phyloP scores from a whole-genome alignment of 2,329 filamentous ascomycete genomes.

The Claviceps pusilla region DNA sequence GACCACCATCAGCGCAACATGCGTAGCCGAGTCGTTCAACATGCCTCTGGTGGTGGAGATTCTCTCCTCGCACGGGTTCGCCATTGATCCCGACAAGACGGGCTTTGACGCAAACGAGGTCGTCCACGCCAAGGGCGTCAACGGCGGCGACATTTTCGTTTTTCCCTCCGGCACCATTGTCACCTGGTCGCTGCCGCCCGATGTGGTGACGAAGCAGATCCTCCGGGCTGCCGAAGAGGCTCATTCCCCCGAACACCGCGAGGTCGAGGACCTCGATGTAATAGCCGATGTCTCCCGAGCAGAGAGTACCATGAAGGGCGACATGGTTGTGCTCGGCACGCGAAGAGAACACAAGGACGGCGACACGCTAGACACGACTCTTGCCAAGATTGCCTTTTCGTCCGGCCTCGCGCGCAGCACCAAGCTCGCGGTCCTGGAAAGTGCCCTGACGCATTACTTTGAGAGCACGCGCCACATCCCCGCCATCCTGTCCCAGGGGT shows the following conservation, averaged over 20 bases:
- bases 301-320: slow-evolving; percentile 65
- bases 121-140: slow-evolving; percentile 44
- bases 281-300: slow-evolving; percentile 58
- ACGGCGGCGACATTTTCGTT: slow-evolving; percentile 78
- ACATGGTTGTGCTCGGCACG: slow-evolving; percentile 79
- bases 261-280: slow-evolving; percentile 85
- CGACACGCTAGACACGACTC: slow-evolving; percentile 42
- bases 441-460: slow-evolving; percentile 68
- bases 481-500: slow-evolving; percentile 54
- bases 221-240: slow-evolving; percentile 61
- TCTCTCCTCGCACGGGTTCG: slow-evolving; percentile 42
- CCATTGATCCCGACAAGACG: slow-evolving; percentile 45
- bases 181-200: slow-evolving; percentile 72
- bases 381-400: slow-evolving; percentile 93
- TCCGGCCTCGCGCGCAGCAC: slow-evolving; percentile 85
- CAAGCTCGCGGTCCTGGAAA: slow-evolving; percentile 84
- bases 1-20: slow-evolving; percentile 42
- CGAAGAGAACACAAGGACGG: slow-evolving; percentile 35
- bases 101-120: slow-evolving; percentile 48
- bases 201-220: slow-evolving; percentile 59
- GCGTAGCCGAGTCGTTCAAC: slow-evolving; percentile 48
- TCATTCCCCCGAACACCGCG: slow-evolving; percentile 52
- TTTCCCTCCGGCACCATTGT: slow-evolving; percentile 92
- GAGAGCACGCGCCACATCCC: slow-evolving; percentile 74
- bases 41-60: slow-evolving; percentile 46